Conservation (phyloP, 805 yeast genomes). For the Starmerella bombi region DNA sequence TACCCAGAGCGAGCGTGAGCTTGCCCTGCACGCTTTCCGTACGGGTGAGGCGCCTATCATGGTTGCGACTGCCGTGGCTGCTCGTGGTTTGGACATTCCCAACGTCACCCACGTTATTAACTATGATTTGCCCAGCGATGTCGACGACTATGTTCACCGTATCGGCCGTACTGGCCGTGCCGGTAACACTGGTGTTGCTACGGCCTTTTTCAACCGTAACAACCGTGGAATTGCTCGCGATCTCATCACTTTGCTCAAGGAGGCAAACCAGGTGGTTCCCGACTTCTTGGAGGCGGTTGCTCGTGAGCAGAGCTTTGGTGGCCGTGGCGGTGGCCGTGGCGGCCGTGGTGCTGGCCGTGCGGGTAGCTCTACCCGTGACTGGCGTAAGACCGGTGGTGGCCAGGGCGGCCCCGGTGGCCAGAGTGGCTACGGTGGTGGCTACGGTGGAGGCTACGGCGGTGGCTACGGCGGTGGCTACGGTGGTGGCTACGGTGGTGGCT, state of each 20-base stretch:
- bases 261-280: slow-evolving; percentile 98
- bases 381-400: slow-evolving; percentile 22
- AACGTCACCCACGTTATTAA: slow-evolving; percentile 96
- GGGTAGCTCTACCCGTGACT: slow-evolving; percentile 26
- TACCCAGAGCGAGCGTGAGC: slow-evolving; percentile 94
- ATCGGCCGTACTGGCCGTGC: slow-evolving; percentile 99
- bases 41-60: slow-evolving; percentile 81
- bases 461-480: slow-evolving; percentile 27
- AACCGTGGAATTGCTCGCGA: slow-evolving; percentile 83
- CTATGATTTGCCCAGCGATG: slow-evolving; percentile 91
- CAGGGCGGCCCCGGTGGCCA: slow-evolving; percentile 19
- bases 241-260: slow-evolving; percentile 70
- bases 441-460: slow-evolving; percentile 23
- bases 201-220: slow-evolving; percentile 95
- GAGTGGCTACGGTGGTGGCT: slow-evolving; percentile 16
- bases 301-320: slow-evolving; percentile 54
- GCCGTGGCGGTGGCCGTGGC: slow-evolving; percentile 43
- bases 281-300: slow-evolving; percentile 66
- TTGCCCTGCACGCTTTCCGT: slow-evolving; percentile 89
- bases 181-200: slow-evolving; percentile 96
- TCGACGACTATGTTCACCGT: slow-evolving; percentile 98
- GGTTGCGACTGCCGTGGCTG: slow-evolving; percentile 99
- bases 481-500: slow-evolving; percentile 24
- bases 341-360: slow-evolving; percentile 37
- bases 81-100: slow-evolving; percentile 99